Conservation (phyloP, 768 basidiomycete species). For the Lactarius vividus region DNA sequence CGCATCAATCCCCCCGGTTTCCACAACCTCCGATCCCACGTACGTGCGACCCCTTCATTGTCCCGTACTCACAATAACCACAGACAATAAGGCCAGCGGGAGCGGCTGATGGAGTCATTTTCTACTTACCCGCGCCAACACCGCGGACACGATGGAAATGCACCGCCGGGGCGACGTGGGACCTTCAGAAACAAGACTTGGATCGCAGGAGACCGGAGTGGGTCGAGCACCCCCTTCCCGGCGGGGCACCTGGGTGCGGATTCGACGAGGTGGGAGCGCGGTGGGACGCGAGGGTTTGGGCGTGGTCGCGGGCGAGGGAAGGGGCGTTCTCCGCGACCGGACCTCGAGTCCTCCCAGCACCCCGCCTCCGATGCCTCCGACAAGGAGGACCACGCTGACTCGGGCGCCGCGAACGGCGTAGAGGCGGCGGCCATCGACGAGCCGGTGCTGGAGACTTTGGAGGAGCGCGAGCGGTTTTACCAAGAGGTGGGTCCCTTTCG, state of each 20-base stretch:
- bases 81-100: not conserved
- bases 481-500: conserved; percentile 53
- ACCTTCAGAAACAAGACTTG: conserved; percentile 27
- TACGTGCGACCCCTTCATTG: not conserved
- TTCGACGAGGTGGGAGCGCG: conserved; percentile 61
- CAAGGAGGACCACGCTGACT: conserved; percentile 33
- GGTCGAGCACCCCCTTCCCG: conserved; percentile 15
- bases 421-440: conserved; percentile 36
- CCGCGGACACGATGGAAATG: conserved; percentile 15
- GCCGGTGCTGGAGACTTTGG: conserved; percentile 52
- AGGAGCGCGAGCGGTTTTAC: conserved; percentile 67
- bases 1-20: not conserved
- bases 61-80: not conserved
- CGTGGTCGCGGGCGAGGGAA: conserved; percentile 39
- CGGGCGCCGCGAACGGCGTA: conserved; percentile 37
- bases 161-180: conserved; percentile 15
- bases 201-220: conserved; percentile 20
- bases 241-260: conserved; percentile 36
- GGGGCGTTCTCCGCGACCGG: conserved; percentile 39
- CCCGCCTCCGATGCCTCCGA: conserved; percentile 28
- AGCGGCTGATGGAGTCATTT: conserved; percentile 19
- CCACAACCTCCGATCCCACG: not conserved
- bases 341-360: conserved; percentile 8
- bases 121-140: conserved; percentile 10
- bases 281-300: conserved; percentile 44